phyloP scores from a whole-genome alignment of 305 asterid genomes.

The Caryopteris hybrid region DNA sequence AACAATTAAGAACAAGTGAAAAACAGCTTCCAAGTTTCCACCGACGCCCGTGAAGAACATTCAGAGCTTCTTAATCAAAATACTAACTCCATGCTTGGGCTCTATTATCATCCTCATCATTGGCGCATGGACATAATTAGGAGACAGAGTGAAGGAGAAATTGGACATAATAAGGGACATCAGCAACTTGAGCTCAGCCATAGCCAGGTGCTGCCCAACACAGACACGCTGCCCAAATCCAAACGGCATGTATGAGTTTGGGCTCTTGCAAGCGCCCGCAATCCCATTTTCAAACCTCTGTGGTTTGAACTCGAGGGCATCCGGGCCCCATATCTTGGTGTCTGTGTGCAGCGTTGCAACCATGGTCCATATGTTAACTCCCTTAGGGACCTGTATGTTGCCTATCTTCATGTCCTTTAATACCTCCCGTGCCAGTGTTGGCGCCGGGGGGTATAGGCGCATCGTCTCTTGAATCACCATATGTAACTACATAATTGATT shows the following conservation, averaged over 20 bases:
- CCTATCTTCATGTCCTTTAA: conserved; percentile 55
- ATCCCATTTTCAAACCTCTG: conserved; percentile 56
- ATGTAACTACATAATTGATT: conserved; percentile 34
- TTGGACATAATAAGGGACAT: conserved; percentile 49
- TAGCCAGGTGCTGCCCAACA: conserved; percentile 61
- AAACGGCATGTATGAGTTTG: conserved; percentile 52
- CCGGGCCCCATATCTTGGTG: conserved; percentile 54
- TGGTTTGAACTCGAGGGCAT: conserved; percentile 63
- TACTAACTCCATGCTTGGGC: conserved; percentile 54
- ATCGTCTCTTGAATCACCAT: conserved; percentile 66
- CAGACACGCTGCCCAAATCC: conserved; percentile 71
- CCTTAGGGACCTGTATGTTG: conserved; percentile 44
- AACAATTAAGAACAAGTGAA: too few species aligned
- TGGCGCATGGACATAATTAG: conserved; percentile 63
- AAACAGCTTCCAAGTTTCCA: background rate
- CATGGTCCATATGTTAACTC: conserved; percentile 52
- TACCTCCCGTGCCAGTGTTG: conserved; percentile 51
- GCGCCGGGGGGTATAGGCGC: conserved; percentile 61
- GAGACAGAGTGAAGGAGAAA: conserved; percentile 45
- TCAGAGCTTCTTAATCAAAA: conserved; percentile 22
- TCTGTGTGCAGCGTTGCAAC: conserved; percentile 64
- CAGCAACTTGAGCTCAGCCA: conserved; percentile 58
- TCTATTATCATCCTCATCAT: conserved; percentile 50
- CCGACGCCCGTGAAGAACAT: background rate
- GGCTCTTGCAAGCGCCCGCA: conserved; percentile 55